Conservation (phyloP, 2,329 filamentous ascomycete species). For the Pseudocercospora eumusae region DNA sequence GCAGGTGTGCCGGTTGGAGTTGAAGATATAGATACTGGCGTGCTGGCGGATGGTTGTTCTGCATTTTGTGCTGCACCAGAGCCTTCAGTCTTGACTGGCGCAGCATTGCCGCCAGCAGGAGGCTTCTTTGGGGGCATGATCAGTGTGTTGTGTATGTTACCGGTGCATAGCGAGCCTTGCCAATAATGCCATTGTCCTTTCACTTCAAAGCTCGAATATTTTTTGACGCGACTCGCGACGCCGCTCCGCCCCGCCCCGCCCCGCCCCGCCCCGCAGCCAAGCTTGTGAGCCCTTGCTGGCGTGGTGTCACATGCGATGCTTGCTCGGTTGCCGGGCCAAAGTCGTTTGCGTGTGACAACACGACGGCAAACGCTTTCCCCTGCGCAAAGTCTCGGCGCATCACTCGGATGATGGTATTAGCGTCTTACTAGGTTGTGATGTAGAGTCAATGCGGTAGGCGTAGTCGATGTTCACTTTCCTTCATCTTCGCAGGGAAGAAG, state of each 20-base stretch:
- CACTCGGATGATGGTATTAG: background rate
- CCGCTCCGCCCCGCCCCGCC: constrained; percentile 1
- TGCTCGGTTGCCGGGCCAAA: constrained; percentile 4
- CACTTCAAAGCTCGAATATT: constrained; percentile 5
- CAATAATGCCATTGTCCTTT: background rate
- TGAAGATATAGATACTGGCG: constrained; percentile 8
- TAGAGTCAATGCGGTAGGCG: background rate
- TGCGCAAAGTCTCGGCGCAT: background rate
- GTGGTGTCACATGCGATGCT: background rate
- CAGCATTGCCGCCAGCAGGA: background rate
- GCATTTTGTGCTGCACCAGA: background rate
- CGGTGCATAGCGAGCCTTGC: background rate
- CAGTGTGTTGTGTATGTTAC: constrained; percentile 8
- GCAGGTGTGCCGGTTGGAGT: constrained; percentile 19
- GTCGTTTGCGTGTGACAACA: constrained; percentile 10
- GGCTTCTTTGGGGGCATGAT: constrained; percentile 18
- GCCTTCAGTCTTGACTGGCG: constrained; percentile 10
- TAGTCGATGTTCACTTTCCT: constrained; percentile 25
- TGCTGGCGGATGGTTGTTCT: constrained; percentile 11
- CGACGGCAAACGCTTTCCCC: background rate
- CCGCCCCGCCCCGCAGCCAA: background rate
- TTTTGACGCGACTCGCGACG: constrained; percentile 4
- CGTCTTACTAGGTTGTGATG: background rate
- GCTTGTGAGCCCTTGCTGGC: background rate
- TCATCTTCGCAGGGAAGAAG: constrained; percentile 19